A percentile compares a stretch with the other conserved stretches of the same genome.
These are phyloP conservation scores for Pterocarpus macrocarpus DNA, from an alignment of 306 rosid genomes.

Conservation along the genomic window DNA sequence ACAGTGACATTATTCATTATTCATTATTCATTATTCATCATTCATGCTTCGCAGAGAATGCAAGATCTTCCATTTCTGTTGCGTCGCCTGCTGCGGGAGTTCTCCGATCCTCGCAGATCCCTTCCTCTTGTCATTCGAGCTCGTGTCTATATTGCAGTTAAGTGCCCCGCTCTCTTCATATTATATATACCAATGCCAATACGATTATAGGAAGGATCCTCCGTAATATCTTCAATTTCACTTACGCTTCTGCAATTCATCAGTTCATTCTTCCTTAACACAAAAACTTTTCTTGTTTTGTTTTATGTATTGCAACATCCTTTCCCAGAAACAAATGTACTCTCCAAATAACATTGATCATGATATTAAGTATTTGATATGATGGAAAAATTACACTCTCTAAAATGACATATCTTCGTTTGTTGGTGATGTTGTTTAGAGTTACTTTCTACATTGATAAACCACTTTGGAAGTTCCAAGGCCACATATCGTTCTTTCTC, in stretches of 20 bases:
- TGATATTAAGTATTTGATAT: too few species aligned
- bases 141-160: conserved; percentile 74
- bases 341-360: too few species aligned
- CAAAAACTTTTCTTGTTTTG: too few species aligned
- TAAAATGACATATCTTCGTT: neutral
- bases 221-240: conserved; percentile 11
- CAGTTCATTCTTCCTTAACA: too few species aligned
- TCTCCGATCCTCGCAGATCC: conserved; percentile 75
- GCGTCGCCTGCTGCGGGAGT: conserved; percentile 73
- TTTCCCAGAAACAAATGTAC: too few species aligned
- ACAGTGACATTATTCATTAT: too few species aligned
- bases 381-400: too few species aligned
- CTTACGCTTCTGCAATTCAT: neutral
- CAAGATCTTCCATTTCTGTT: conserved; percentile 88
- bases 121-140: conserved; percentile 89
- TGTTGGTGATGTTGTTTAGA: neutral
- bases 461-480: neutral
- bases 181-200: neutral
- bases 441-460: neutral
- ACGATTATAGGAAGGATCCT: neutral
- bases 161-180: conserved; percentile 26
- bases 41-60: conserved; percentile 57
- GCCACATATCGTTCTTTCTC: neutral
- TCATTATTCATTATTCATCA: neutral
- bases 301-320: too few species aligned